Percentiles rank a stretch among this genome's conserved stretches.
Conservation (phyloP, 176 grass and related monocot species). For the Bothriochloa decipiens region DNA sequence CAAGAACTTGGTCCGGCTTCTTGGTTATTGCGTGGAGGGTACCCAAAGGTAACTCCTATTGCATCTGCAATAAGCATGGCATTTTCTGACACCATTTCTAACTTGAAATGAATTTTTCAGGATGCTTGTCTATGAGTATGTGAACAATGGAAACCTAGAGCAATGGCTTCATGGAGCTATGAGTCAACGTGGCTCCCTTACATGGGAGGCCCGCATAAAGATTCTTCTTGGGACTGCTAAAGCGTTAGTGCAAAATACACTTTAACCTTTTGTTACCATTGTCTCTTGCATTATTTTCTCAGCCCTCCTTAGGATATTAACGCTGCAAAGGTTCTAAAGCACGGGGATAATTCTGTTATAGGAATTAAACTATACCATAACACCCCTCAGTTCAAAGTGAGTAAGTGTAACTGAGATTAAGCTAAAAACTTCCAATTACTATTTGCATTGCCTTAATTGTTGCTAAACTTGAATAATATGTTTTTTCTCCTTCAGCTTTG, state of each 20-base stretch:
- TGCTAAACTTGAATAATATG: background rate
- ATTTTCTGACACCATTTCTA: slow-evolving; percentile 10
- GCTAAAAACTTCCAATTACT: slow-evolving; percentile 17
- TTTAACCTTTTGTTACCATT: slow-evolving; percentile 20
- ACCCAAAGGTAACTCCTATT: slow-evolving; percentile 74
- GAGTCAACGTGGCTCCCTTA: slow-evolving; percentile 70
- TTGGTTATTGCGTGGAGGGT: slow-evolving; percentile 82
- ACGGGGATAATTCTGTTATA: slow-evolving; percentile 13
- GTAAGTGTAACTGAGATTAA: background rate
- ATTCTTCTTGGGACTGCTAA: slow-evolving; percentile 86
- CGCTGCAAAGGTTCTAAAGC: slow-evolving; percentile 1
- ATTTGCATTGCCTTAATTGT: slow-evolving; percentile 12
- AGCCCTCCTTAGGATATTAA: background rate
- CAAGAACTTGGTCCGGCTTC: slow-evolving; percentile 84
- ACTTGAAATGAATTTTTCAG: slow-evolving; percentile 43
- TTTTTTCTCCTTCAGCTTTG: background rate
- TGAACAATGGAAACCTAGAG: slow-evolving; percentile 85
- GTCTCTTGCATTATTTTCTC: slow-evolving; percentile 19
- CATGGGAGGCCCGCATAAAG: slow-evolving; percentile 80
- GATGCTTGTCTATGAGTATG: slow-evolving; percentile 90
- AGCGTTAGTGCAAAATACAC: slow-evolving; percentile 60
- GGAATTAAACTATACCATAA: slow-evolving; percentile 21
- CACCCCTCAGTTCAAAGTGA: background rate
- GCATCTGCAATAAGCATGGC: background rate
- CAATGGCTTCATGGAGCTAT: slow-evolving; percentile 95